Evolutionary conservation across 306 rosid species (phyloP).

Genomic region (Begonia masoniana): DNA sequence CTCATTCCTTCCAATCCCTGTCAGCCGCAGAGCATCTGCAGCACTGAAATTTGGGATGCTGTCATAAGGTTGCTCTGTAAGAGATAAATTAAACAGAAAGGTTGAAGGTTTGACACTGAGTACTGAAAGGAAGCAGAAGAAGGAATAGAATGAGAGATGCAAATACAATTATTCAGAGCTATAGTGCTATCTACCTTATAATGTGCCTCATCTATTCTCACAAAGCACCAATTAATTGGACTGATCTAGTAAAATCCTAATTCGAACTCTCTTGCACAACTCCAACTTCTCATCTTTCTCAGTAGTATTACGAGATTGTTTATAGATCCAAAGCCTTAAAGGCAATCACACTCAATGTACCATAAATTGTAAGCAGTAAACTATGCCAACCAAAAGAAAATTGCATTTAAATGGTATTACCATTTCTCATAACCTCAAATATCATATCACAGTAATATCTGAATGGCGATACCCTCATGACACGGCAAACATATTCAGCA

Average conservation of each 20-base stretch:
- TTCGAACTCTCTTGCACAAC: no score
- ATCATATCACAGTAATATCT: slow-evolving; percentile 93
- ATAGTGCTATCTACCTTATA: no score
- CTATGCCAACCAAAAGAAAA: background rate
- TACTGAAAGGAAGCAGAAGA: slow-evolving; percentile 1
- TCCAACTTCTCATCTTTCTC: no score
- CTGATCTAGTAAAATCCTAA: no score
- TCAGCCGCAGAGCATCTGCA: slow-evolving; percentile 88
- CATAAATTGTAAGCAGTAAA: background rate
- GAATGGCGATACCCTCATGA: slow-evolving; percentile 88
- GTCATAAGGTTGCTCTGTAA: slow-evolving; percentile 94
- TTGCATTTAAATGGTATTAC: slow-evolving; percentile 21
- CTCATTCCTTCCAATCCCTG: slow-evolving; percentile 91
- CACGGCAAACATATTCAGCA: slow-evolving; percentile 81
- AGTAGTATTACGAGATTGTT: no score
- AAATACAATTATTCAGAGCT: no score
- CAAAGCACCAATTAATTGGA: no score
- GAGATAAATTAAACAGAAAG: slow-evolving; percentile 18
- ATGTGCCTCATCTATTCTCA: no score
- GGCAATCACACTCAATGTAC: background rate
- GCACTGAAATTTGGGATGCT: slow-evolving; percentile 99
- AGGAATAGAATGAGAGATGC: background rate
- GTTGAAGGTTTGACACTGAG: background rate
- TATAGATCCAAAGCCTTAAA: no score
- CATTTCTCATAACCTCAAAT: slow-evolving; percentile 91